Evolutionary conservation across 805 yeast genomes (phyloP), one percentile per base, ranked within the genome.

Genomic region (Monosporozyma unispora): DNA sequence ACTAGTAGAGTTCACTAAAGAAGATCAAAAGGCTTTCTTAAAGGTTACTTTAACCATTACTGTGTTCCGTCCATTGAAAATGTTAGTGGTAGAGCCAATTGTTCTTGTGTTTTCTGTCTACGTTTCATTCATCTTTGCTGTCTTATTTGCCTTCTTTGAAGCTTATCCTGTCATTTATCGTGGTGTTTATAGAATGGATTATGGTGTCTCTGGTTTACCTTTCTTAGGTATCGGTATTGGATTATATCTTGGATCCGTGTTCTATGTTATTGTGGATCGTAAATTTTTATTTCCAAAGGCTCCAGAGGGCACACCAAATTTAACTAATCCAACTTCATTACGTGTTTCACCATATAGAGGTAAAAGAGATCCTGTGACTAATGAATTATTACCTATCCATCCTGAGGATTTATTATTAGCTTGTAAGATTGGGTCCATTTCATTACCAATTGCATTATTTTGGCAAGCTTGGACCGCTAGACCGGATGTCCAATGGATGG

Each of bases 381-480:
- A 86, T n/a, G 72, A 80, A 47, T 58, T 72, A 19, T 58, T 77
- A 29, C 72, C 78, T 53, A 77, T 76, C 39, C 68, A 75, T 1
- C 89, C 91, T 14, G 90, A 84, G 63, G 60, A 73, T 4, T 73
- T 82, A 56, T 70, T 84, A 50, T 56, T 80, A 18, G 68, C 82
- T 4, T 82, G 84, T 57, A 79, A 82, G 59, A 64, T 83, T 52
- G 95, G 91, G 39, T 79, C 87, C 2, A 63, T 82, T 21, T 75
- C 77, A 14, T 70, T 86, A 52, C 89, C 89, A 4, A 72, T 81
- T 38, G 74, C 85, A 0, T 70, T 86, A 50, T 85, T 86, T 67
- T 86, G 93, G 95, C 71, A 84, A 50, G 95, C 82, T 6, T 86
- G 95, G 95, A 75, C 90, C 3, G 75, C 86, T 9, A 74, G 78